Conservation (phyloP, 352 stramenopile species). For the Albugo laibachii region DNA sequence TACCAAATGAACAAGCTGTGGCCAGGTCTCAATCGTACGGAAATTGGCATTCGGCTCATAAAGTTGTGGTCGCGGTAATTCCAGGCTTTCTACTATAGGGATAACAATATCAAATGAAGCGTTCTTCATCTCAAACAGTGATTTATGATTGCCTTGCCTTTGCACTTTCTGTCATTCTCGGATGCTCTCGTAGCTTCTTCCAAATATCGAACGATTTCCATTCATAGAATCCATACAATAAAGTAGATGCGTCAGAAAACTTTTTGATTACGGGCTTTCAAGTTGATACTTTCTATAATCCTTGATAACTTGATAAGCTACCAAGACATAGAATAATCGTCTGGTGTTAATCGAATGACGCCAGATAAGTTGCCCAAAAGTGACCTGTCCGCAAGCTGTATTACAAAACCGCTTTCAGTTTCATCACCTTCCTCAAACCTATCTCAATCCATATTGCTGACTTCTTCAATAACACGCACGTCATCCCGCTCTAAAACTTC, state of each 20-base stretch:
- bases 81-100: slow-evolving; percentile 18
- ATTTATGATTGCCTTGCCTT: background rate
- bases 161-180: background rate
- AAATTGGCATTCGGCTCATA: slow-evolving; percentile 43
- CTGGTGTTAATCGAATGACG: background rate
- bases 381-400: background rate
- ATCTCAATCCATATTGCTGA: background rate
- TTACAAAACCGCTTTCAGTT: background rate
- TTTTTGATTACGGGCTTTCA: background rate
- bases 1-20: slow-evolving; percentile 28
- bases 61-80: slow-evolving; percentile 36
- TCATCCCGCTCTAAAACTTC: no score
- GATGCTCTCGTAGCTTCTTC: no score
- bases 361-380: background rate
- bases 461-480: background rate
- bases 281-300: background rate
- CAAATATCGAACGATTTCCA: no score
- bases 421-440: background rate
- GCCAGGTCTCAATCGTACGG: slow-evolving; percentile 34
- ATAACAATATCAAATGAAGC: slow-evolving; percentile 2
- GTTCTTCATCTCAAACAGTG: background rate
- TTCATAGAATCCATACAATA: background rate
- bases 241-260: background rate
- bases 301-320: background rate
- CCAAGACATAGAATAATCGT: background rate